Conservation (phyloP, 2,329 filamentous ascomycete genomes). For the Cercospora sojina region DNA sequence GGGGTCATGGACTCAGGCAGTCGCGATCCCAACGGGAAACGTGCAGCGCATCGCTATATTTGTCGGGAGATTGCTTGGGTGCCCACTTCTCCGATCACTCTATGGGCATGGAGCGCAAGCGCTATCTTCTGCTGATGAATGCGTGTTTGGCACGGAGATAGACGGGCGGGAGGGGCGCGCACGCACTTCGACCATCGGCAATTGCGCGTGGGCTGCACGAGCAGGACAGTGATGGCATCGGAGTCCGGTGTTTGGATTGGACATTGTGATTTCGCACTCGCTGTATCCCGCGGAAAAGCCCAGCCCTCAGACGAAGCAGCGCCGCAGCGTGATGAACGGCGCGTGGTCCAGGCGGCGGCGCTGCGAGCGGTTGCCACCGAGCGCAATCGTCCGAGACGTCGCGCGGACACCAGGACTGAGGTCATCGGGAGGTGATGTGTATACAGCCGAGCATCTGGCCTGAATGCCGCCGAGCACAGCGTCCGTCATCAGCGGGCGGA, state of each 20-base stretch:
- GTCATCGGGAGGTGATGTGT: constrained; percentile 6
- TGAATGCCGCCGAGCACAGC: constrained; percentile 4
- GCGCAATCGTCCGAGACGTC: background rate
- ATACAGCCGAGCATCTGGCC: constrained; percentile 13
- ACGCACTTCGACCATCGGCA: background rate
- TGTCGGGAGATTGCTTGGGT: background rate
- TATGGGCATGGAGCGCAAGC: background rate
- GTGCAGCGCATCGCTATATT: background rate
- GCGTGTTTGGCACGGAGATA: constrained; percentile 9
- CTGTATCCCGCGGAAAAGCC: background rate
- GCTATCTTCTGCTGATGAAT: background rate
- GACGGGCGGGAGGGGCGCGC: background rate
- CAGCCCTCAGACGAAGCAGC: background rate
- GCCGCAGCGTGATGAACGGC: background rate
- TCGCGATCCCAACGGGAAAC: background rate
- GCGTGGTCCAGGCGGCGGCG: background rate
- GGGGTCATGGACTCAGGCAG: background rate
- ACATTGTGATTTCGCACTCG: background rate
- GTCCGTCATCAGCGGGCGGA: background rate
- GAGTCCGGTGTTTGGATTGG: background rate
- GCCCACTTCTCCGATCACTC: background rate
- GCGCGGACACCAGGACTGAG: constrained; percentile 7
- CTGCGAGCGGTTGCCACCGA: background rate
- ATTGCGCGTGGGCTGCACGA: constrained; percentile 7
- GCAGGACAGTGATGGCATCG: constrained; percentile 3